phyloP scores from a whole-genome alignment of 768 basidiomycete genomes.

The Termitomyces bulborhizus region DNA sequence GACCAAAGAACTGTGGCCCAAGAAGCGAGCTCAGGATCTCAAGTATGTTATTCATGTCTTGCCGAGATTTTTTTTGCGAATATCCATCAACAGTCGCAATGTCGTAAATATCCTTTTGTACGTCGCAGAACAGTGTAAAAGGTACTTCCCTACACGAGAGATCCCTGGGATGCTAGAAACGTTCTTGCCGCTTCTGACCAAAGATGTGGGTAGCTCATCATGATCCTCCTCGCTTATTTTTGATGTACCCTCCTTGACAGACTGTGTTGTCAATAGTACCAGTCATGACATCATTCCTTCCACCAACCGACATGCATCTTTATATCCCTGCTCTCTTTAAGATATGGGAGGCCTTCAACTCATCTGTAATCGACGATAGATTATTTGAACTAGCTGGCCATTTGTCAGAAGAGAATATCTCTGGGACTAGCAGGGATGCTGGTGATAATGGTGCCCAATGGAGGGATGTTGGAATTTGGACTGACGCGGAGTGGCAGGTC shows the following conservation, averaged over 20 bases:
- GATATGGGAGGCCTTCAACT: slow-evolving; percentile 77
- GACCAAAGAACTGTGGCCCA: slow-evolving; percentile 71
- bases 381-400: slow-evolving; percentile 66
- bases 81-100: slow-evolving; percentile 40
- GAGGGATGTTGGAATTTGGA: slow-evolving; percentile 90
- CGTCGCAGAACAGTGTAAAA: slow-evolving; percentile 65
- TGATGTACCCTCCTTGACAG: slow-evolving; percentile 25
- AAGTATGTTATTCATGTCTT: slow-evolving; percentile 34
- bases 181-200: slow-evolving; percentile 67
- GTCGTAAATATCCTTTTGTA: slow-evolving; percentile 67
- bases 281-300: slow-evolving; percentile 73
- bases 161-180: slow-evolving; percentile 65
- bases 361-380: slow-evolving; percentile 66
- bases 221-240: neutral
- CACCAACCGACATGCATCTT: slow-evolving; percentile 54
- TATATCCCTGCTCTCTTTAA: slow-evolving; percentile 71
- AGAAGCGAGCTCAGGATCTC: slow-evolving; percentile 52
- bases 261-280: slow-evolving; percentile 66
- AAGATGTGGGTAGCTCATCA: slow-evolving; percentile 45
- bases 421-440: slow-evolving; percentile 47
- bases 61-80: neutral
- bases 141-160: slow-evolving; percentile 61
- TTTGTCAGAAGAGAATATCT: slow-evolving; percentile 65
- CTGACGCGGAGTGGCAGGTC: slow-evolving; percentile 74
- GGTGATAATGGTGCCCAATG: slow-evolving; percentile 52